Evolutionary conservation across 768 basidiomycete genomes (phyloP).

Genomic region (button mushroom (Agaricus bisporus)): DNA sequence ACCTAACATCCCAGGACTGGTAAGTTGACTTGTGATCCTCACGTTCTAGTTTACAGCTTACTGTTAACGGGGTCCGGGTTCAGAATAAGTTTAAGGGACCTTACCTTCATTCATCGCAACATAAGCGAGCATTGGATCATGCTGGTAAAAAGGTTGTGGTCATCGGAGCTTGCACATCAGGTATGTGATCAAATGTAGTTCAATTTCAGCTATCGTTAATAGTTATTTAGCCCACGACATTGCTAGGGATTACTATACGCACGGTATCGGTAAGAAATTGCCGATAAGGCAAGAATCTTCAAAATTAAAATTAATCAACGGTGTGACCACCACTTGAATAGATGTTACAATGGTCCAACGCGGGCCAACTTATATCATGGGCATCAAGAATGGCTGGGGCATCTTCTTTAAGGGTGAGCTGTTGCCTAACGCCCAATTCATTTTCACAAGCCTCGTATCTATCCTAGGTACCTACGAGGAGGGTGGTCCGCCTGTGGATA

Average conservation of each 20-base stretch:
- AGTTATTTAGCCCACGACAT: slow-evolving; percentile 30
- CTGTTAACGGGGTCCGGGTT: background rate
- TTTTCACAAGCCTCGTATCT: slow-evolving; percentile 13
- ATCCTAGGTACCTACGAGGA: slow-evolving; percentile 34
- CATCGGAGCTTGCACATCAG: slow-evolving; percentile 59
- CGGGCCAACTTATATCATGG: no score
- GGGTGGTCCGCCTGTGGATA: slow-evolving; percentile 37
- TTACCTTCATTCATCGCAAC: slow-evolving; percentile 44
- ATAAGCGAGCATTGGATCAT: slow-evolving; percentile 42
- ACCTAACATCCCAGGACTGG: slow-evolving; percentile 24
- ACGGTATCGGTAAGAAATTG: slow-evolving; percentile 32
- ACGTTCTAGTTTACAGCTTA: background rate
- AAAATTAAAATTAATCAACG: no score
- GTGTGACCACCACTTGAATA: slow-evolving; percentile 19
- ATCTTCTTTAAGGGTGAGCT: slow-evolving; percentile 15
- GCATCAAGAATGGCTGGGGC: no score
- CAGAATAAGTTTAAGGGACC: slow-evolving; percentile 40
- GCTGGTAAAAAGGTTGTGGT: slow-evolving; percentile 60
- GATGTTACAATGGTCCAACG: slow-evolving; percentile 25
- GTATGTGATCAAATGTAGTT: slow-evolving; percentile 11
- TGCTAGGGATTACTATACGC: slow-evolving; percentile 27
- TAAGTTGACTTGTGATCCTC: background rate
- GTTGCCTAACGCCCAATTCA: background rate
- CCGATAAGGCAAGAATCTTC: slow-evolving; percentile 6
- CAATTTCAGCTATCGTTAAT: background rate